Evolutionary conservation across 202 grass and related monocot genomes (phyloP), one percentile per base, ranked within the genome.

Genomic region (Cymbopogon flexuosus): DNA sequence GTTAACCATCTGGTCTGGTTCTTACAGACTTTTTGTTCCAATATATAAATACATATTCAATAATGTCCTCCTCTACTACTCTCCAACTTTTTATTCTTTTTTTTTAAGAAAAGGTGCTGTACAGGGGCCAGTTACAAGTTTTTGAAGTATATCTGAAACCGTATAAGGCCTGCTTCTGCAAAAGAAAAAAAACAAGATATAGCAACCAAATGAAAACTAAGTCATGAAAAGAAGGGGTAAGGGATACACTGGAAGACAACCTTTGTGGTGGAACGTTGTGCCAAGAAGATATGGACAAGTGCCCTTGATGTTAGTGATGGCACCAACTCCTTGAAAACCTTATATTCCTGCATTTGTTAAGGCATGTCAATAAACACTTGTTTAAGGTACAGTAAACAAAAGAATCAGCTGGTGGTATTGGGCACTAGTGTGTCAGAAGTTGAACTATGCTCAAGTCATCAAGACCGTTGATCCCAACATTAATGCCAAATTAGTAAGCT

Each of bases 241-340:
- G 46, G 35, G 39, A 41, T 21, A 23, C 31, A 65, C 42, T 76
- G 19, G 36, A 85, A 76, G 36, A 78, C 9, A 85, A 98, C 92
- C 96, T 95, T 98, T 70, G 92, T 89, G 31, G 92, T 98, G 33
- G 83, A 85, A n/a, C 92, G 90, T 59, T 98, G 96, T 10, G 96
- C 88, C 42, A 98, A 93, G 73, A 95, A 98, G n/a, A 86, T 69
- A 86, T 98, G 96, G 62, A 98, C 96, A 84, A 93, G 92, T 22
- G 92, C 88, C 73, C 35, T 98, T 76, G 90, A 88, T 78, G 96
- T 98, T 77, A 76, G 76, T 82, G 90, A 86, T 34, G 86, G 43
- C 40, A 98, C 96, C 73, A 98, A 47, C 24, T 93, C 92, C 66
- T 91, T 98, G 77, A 98, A 98, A 80, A 98, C 39, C 66, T 85